Base-by-base conservation (phyloP, 345 rosid genomes). In the Salix purpurea region DNA sequence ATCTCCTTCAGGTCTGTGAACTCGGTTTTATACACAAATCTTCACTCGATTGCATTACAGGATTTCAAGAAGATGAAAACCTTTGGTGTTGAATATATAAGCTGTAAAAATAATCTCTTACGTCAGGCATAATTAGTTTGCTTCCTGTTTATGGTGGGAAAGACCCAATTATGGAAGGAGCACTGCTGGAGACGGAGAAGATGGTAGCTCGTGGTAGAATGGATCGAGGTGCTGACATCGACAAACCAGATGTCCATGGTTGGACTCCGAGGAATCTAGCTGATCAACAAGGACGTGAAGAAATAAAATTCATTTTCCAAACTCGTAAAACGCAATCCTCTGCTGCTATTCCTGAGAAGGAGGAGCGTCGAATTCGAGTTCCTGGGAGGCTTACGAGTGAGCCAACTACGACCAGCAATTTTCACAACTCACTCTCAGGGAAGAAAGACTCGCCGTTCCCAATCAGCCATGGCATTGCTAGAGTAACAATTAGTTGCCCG, bases 261-360 rank as follows among this genome's bases (percentile, higher is more conserved):
- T 93, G 99, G 97, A 89, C 90, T 7, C 86, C 97, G 0, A 83
- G 82, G 78, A 90, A 84, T 74, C 88, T 95, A 69, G 97, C 97
- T 16, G 97, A 93, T 19, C 97, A 93, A 78, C 97, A 93, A 72
- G 96, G 93, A 5, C 98, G 90, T 21, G 96, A 91, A 68, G 93
- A 93, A 54, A 91, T 93, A 71, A 89, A 85, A 81, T 26, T 28
- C 36, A 42, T 93, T 9, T 91, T 93, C 74, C 74, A 86, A 70
- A 78, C 90, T 13, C 24, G 26, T 40, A 54, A 78, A 81, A 69
- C 72, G 6, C 87, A 79, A n/a, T 39, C 92, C 8, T 74, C 80
- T 67, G 21, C 74, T 61, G 66, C 87, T n/a, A 67, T 85, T 12
- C 88, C 92, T 7, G 89, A 90, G 83, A 77, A 84, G 78, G 86